A percentile compares a stretch with the other conserved stretches of the same genome.
These are phyloP conservation scores for Marchantia polymorpha DNA, from an alignment of 225 moss, liverwort and hornwort genomes.

Conservation along the genomic window DNA sequence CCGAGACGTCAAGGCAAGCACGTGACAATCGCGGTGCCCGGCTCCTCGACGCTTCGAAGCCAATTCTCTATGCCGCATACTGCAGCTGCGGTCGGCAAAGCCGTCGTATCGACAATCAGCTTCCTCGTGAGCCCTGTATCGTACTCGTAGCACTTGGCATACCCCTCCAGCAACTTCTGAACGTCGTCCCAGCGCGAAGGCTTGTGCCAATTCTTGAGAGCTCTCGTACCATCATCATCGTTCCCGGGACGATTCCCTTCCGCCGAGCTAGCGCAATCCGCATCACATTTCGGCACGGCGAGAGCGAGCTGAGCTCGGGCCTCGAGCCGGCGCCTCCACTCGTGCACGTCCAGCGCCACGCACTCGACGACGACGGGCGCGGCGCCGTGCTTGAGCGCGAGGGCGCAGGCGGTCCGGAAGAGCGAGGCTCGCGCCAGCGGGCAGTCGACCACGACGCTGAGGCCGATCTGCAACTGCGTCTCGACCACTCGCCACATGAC, in stretches of 20 bases:
- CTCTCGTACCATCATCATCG: not conserved
- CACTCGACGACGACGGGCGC: slow-evolving; percentile 58
- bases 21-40: not conserved
- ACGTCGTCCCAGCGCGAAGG: slow-evolving; percentile 52
- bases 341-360: slow-evolving; percentile 36
- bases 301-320: slow-evolving; percentile 44
- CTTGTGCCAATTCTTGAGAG: slow-evolving; percentile 20
- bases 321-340: slow-evolving; percentile 61
- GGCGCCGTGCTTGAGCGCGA: slow-evolving; percentile 31
- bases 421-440: slow-evolving; percentile 53
- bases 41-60: slow-evolving; percentile 18
- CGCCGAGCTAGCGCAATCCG: not conserved
- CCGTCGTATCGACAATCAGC: slow-evolving; percentile 50
- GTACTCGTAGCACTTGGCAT: slow-evolving; percentile 60
- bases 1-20: not conserved
- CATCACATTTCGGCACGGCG: not conserved
- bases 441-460: slow-evolving; percentile 62
- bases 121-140: slow-evolving; percentile 44
- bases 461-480: slow-evolving; percentile 56
- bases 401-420: slow-evolving; percentile 38
- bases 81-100: slow-evolving; percentile 33
- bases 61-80: slow-evolving; percentile 38
- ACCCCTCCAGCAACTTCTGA: slow-evolving; percentile 43
- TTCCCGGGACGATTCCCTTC: too few species aligned
- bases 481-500: slow-evolving; percentile 66